These are phyloP conservation scores for Golubevia sp. DNA, from an alignment of 1,284 basidiomycete species.

Conservation along the genomic window DNA sequence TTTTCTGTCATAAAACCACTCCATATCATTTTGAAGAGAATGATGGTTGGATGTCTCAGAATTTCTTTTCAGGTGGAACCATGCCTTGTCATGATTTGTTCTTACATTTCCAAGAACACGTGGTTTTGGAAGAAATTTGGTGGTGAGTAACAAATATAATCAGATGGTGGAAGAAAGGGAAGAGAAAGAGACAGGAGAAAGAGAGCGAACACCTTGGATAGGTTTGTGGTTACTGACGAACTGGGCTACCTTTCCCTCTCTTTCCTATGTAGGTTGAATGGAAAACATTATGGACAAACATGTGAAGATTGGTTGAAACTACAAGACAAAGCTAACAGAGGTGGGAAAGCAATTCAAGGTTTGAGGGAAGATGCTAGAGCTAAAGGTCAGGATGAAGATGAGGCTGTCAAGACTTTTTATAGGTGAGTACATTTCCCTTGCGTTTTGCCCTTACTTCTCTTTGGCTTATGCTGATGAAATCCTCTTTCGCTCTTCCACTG, in stretches of 20 bases:
- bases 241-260: background rate
- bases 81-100: slow-evolving; percentile 68
- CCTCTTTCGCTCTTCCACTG: background rate
- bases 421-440: slow-evolving; percentile 58
- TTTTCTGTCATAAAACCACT: slow-evolving; percentile 70
- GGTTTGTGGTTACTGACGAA: background rate
- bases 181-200: too few relatives aligned
- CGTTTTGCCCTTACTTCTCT: too few relatives aligned
- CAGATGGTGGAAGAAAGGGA: too few relatives aligned
- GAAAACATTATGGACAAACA: slow-evolving; percentile 72
- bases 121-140: slow-evolving; percentile 67
- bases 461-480: background rate
- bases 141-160: slow-evolving; percentile 18
- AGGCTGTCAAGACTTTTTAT: slow-evolving; percentile 71
- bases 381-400: slow-evolving; percentile 60
- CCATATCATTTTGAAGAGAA: slow-evolving; percentile 75
- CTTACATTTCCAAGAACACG: slow-evolving; percentile 73
- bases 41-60: slow-evolving; percentile 74
- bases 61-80: slow-evolving; percentile 72
- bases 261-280: slow-evolving; percentile 64
- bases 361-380: slow-evolving; percentile 27
- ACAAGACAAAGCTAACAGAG: slow-evolving; percentile 70
- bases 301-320: slow-evolving; percentile 73
- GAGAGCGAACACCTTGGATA: too few relatives aligned
- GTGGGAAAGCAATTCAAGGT: slow-evolving; percentile 16